Conservation (phyloP, 805 yeast species). For the Sugiyamaella americana region DNA sequence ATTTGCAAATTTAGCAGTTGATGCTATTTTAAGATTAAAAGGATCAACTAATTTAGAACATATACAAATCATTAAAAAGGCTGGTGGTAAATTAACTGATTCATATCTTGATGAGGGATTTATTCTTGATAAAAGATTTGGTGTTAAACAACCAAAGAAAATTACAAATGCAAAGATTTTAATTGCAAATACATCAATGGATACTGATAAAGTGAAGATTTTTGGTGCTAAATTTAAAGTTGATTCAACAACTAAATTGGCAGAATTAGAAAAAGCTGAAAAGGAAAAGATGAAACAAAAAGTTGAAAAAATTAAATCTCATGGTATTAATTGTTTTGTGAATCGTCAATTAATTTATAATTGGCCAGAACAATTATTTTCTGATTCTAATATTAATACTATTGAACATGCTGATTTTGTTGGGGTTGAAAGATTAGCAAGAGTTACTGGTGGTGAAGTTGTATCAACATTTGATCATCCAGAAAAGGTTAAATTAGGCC, state of each 20-base stretch:
- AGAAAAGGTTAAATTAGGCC: slow-evolving; percentile 76
- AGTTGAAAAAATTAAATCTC: slow-evolving; percentile 82
- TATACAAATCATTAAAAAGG: slow-evolving; percentile 87
- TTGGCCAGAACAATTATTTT: slow-evolving; percentile 93
- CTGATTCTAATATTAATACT: slow-evolving; percentile 81
- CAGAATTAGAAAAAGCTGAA: slow-evolving; percentile 91
- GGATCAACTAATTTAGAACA: slow-evolving; percentile 86
- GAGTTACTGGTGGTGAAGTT: slow-evolving; percentile 97
- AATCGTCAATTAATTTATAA: slow-evolving; percentile 96
- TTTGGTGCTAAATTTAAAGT: slow-evolving; percentile 98
- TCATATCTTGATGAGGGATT: slow-evolving; percentile 96
- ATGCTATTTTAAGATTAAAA: slow-evolving; percentile 81
- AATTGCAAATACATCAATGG: slow-evolving; percentile 88
- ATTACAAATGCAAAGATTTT: slow-evolving; percentile 78
- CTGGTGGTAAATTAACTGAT: slow-evolving; percentile 88
- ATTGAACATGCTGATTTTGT: slow-evolving; percentile 98
- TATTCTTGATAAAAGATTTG: slow-evolving; percentile 83
- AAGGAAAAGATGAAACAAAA: slow-evolving; percentile 86
- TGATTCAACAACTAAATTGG: slow-evolving; percentile 88
- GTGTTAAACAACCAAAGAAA: slow-evolving; percentile 87
- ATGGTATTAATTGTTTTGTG: slow-evolving; percentile 82
- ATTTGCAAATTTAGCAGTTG: slow-evolving; percentile 86
- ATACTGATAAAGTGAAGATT: slow-evolving; percentile 94
- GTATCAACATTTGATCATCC: slow-evolving; percentile 94
- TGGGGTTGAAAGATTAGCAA: slow-evolving; percentile 92